phyloP scores from a whole-genome alignment of 2,329 filamentous ascomycete species.

The Boeremia exigua region DNA sequence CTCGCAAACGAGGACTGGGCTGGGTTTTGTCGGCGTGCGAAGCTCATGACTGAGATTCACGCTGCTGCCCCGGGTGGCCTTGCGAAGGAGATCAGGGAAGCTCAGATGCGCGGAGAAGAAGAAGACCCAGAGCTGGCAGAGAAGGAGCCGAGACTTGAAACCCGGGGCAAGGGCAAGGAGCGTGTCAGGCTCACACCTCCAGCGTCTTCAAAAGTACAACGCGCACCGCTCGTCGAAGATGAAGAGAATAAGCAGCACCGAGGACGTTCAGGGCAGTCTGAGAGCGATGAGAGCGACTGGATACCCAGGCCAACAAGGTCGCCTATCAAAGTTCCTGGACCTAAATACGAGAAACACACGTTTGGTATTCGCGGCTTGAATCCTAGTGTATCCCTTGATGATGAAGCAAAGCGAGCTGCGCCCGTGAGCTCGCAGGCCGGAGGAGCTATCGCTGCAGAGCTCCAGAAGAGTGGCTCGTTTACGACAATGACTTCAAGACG shows the following conservation, averaged over 20 bases:
- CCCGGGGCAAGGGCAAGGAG: conserved; percentile 35
- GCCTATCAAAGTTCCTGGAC: conserved; percentile 18
- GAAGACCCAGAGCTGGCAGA: conserved; percentile 29
- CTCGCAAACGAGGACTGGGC: conserved; percentile 64
- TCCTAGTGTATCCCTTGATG: conserved; percentile 28
- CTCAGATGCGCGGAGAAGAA: conserved; percentile 62
- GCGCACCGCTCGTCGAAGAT: conserved; percentile 33
- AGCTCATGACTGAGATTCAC: conserved; percentile 68
- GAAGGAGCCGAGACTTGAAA: conserved; percentile 21
- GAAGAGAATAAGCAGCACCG: conserved; percentile 39
- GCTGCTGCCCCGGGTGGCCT: conserved; percentile 59
- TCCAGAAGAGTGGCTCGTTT: conserved; percentile 32
- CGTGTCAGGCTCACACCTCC: conserved; percentile 25
- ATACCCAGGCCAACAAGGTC: conserved; percentile 37
- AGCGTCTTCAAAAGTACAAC: conserved; percentile 26
- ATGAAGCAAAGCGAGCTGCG: conserved; percentile 25
- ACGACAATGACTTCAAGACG: conserved; percentile 31
- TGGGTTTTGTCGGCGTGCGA: conserved; percentile 62
- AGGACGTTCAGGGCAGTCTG: conserved; percentile 29
- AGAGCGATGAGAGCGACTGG: conserved; percentile 46
- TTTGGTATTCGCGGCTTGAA: conserved; percentile 41
- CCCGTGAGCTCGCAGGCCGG: conserved; percentile 8
- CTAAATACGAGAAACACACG: conserved; percentile 31
- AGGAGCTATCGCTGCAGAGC: conserved; percentile 17
- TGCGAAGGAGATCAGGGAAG: conserved; percentile 55